Conservation (phyloP, 352 stramenopile genomes). For the Paralagenidium karlingii region DNA sequence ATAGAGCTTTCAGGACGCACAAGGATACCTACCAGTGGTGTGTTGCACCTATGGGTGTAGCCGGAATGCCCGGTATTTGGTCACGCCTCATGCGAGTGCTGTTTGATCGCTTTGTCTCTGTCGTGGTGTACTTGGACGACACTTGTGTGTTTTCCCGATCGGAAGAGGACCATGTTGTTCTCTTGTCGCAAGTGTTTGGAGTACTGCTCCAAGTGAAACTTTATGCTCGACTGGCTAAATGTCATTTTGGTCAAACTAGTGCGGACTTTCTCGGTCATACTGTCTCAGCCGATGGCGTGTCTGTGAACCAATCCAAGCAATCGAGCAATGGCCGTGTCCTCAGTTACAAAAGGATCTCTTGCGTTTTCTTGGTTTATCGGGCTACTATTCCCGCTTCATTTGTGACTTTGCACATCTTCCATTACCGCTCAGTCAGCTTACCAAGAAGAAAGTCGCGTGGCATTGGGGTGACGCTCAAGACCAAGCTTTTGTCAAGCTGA, state of each 20-base stretch:
- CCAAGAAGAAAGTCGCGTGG: conserved; percentile 9
- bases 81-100: conserved; percentile 17
- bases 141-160: conserved; percentile 16
- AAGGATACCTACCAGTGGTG: conserved; percentile 24
- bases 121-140: conserved; percentile 25
- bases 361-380: conserved; percentile 11
- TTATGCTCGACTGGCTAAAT: conserved; percentile 11
- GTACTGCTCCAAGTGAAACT: conserved; percentile 7
- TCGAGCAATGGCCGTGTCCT: conserved; percentile 5
- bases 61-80: conserved; percentile 22
- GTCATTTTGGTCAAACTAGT: conserved; percentile 6
- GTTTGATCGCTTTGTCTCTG: conserved; percentile 14
- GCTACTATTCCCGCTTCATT: conserved; percentile 19
- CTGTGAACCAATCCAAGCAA: conserved; percentile 12
- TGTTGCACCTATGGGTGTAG: conserved; percentile 23
- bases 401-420: conserved; percentile 6
- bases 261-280: conserved; percentile 17
- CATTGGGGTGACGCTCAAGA: conserved; percentile 5
- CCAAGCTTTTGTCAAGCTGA: conserved; percentile 6
- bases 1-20: conserved; percentile 17
- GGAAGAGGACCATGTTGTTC: conserved; percentile 6
- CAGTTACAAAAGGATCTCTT: conserved; percentile 6
- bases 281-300: conserved; percentile 7
- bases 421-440: conserved; percentile 10
- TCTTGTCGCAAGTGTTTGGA: conserved; percentile 10